Evolutionary conservation across 73 alveolate genomes (phyloP).

Genomic region (Stentor roeselii): DNA sequence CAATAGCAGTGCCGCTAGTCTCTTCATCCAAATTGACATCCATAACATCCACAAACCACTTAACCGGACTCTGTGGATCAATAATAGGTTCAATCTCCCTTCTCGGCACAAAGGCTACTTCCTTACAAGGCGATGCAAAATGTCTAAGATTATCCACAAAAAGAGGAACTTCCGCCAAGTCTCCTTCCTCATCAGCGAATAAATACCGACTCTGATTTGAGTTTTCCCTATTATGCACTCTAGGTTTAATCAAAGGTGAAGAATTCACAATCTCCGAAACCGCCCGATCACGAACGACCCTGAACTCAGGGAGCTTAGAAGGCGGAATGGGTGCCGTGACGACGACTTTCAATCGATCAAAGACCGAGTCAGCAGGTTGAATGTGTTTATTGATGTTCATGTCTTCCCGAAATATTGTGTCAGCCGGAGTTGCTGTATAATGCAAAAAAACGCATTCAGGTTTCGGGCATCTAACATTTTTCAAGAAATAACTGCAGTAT

Average conservation of each 20-base stretch:
- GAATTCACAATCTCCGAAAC: too few relatives aligned
- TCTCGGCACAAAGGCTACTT: neutral
- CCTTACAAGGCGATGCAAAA: neutral
- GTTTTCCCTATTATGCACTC: too few relatives aligned
- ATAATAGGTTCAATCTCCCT: neutral
- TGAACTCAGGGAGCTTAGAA: neutral
- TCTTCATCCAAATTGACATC: neutral
- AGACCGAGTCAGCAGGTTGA: neutral
- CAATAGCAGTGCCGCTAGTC: too few relatives aligned
- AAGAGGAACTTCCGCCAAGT: too few relatives aligned
- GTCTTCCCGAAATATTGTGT: neutral
- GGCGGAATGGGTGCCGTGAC: neutral
- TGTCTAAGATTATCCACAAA: too few relatives aligned
- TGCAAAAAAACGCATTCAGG: conserved; percentile 61
- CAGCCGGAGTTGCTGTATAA: neutral
- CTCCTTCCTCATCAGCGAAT: too few relatives aligned
- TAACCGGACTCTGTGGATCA: neutral
- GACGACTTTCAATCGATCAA: neutral
- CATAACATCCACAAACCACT: neutral
- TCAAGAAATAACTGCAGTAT: conserved; percentile 77
- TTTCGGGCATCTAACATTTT: conserved; percentile 63
- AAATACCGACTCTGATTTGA: too few relatives aligned
- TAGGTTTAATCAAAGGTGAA: too few relatives aligned
- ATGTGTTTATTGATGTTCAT: neutral
- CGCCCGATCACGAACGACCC: neutral